Conservation (phyloP, 176 grass and related monocot genomes). For the Hordeum vulgare region DNA sequence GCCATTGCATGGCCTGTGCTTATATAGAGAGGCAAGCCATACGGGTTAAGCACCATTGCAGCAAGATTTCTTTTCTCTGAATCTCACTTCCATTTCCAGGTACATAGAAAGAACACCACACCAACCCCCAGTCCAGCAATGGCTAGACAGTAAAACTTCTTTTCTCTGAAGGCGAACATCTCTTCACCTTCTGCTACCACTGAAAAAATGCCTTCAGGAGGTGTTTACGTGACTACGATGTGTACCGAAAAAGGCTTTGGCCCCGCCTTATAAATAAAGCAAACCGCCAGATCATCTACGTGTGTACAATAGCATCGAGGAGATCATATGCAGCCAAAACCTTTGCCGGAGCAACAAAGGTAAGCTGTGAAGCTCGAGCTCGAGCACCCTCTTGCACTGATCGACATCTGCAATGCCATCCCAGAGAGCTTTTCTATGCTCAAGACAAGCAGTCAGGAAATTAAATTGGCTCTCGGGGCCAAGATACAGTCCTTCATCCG, state of each 20-base stretch:
- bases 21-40: constrained; percentile 11
- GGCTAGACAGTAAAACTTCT: constrained; percentile 31
- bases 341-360: constrained; percentile 23
- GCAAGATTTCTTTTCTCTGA: not conserved
- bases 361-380: constrained; percentile 34
- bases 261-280: too few species aligned
- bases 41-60: not conserved
- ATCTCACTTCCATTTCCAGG: constrained; percentile 11
- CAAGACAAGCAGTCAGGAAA: constrained; percentile 5
- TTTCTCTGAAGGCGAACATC: not conserved
- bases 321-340: constrained; percentile 26
- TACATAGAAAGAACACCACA: not conserved
- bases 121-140: constrained; percentile 6
- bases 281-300: too few species aligned
- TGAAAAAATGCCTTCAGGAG: constrained; percentile 13
- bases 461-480: constrained; percentile 9
- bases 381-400: constrained; percentile 16
- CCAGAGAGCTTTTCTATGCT: constrained; percentile 3
- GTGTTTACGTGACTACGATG: too few species aligned
- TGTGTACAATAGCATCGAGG: constrained; percentile 15
- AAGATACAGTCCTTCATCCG: constrained; percentile 18
- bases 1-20: too few species aligned
- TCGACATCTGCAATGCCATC: constrained; percentile 22
- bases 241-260: too few species aligned
- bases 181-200: not conserved